Percentiles rank a stretch among this genome's conserved stretches.
Conservation (phyloP, 2,329 filamentous ascomycete genomes). For the Calonectria honghensis region DNA sequence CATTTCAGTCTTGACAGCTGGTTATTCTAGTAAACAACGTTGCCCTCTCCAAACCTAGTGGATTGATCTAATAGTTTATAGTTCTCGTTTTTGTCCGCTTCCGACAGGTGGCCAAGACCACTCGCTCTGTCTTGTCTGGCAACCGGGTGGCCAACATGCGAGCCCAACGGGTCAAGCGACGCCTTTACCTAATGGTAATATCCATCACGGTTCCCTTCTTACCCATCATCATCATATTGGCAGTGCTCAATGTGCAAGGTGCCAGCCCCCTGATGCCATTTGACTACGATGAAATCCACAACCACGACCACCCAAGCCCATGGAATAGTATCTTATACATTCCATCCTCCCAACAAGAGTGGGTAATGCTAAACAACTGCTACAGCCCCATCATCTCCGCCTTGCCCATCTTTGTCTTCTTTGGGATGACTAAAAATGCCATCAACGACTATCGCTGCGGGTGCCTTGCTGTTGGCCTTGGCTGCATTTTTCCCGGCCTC, state of each 20-base stretch:
- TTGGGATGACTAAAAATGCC: slow-evolving; percentile 73
- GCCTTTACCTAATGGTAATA: slow-evolving; percentile 74
- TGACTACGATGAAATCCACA: slow-evolving; percentile 66
- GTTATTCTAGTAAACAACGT: slow-evolving; percentile 68
- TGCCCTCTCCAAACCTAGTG: background rate
- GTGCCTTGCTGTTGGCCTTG: slow-evolving; percentile 65
- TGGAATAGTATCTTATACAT: slow-evolving; percentile 70
- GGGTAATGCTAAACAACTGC: slow-evolving; percentile 65
- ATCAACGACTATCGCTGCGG: slow-evolving; percentile 68
- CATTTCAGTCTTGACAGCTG: slow-evolving; percentile 65
- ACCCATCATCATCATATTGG: slow-evolving; percentile 66
- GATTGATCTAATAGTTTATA: slow-evolving; percentile 46
- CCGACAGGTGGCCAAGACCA: slow-evolving; percentile 65
- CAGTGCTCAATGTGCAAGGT: slow-evolving; percentile 63
- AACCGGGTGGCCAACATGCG: slow-evolving; percentile 65
- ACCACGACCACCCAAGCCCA: slow-evolving; percentile 59
- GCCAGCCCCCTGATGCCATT: slow-evolving; percentile 59
- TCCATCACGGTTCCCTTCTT: slow-evolving; percentile 71
- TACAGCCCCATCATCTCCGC: slow-evolving; percentile 70
- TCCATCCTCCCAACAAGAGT: slow-evolving; percentile 63
- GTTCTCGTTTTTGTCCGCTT: slow-evolving; percentile 70
- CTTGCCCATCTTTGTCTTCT: slow-evolving; percentile 71
- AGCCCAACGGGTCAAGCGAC: slow-evolving; percentile 68
- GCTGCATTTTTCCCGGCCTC: slow-evolving; percentile 65
- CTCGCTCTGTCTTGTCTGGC: slow-evolving; percentile 61